Conservation (phyloP, 2,329 filamentous ascomycete genomes). For the Botrytis fabae region DNA sequence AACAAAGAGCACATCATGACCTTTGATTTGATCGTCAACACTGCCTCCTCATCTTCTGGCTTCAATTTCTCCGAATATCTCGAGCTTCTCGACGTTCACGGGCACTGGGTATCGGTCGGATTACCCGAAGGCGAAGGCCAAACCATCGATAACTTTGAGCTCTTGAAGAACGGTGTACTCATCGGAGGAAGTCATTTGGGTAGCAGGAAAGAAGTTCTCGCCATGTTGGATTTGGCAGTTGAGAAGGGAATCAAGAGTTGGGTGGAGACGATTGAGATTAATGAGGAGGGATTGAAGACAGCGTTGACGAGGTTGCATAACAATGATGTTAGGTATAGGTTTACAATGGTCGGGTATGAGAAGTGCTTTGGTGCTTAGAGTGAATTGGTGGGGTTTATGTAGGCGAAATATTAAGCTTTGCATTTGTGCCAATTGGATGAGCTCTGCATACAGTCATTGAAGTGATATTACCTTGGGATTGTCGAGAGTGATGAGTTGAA, state of each 20-base stretch:
- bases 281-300: constrained; percentile 65
- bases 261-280: constrained; percentile 74
- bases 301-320: constrained; percentile 69
- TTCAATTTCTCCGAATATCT: constrained; percentile 74
- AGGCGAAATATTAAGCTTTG: neutral
- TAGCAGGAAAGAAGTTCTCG: constrained; percentile 66
- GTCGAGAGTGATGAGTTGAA: neutral
- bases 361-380: constrained; percentile 55
- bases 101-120: constrained; percentile 76
- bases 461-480: neutral
- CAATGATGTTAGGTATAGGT: constrained; percentile 71
- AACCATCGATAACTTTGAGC: constrained; percentile 69
- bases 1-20: constrained; percentile 57
- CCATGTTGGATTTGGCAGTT: constrained; percentile 70
- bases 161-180: constrained; percentile 72
- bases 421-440: neutral
- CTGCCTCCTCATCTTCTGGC: constrained; percentile 64
- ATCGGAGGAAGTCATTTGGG: constrained; percentile 72
- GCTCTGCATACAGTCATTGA: neutral
- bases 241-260: constrained; percentile 69
- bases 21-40: constrained; percentile 77
- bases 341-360: constrained; percentile 69
- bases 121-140: constrained; percentile 76
- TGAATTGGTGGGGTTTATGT: neutral
- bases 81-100: constrained; percentile 77